phyloP scores from a whole-genome alignment of 345 rosid species.

The Aquilaria sinensis region DNA sequence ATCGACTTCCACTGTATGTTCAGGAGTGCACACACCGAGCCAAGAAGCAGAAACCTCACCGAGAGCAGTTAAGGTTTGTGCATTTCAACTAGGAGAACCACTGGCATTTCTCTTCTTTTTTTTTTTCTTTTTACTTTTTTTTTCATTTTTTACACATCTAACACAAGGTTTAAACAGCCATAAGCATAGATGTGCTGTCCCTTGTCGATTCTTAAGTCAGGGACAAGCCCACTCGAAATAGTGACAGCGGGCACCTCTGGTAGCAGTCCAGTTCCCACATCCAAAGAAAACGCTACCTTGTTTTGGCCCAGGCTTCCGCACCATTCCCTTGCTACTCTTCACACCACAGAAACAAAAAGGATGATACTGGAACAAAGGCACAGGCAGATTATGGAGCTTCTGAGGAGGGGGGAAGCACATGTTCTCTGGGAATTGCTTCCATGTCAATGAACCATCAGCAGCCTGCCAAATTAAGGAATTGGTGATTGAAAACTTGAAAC shows the following conservation, averaged over 20 bases:
- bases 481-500: constrained; percentile 41
- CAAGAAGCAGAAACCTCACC: constrained; percentile 12
- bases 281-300: constrained; percentile 46
- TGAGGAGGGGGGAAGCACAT: constrained; percentile 14
- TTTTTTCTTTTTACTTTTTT: background rate
- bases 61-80: constrained; percentile 6
- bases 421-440: constrained; percentile 19
- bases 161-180: constrained; percentile 2
- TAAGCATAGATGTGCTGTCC: constrained; percentile 3
- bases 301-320: constrained; percentile 44
- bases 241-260: constrained; percentile 38
- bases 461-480: constrained; percentile 39
- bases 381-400: constrained; percentile 18
- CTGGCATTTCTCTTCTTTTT: constrained; percentile 5
- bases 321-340: constrained; percentile 39
- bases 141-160: constrained; percentile 3
- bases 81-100: constrained; percentile 17
- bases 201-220: constrained; percentile 8
- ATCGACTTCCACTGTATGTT: background rate
- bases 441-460: constrained; percentile 13
- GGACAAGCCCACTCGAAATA: constrained; percentile 42
- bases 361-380: constrained; percentile 23
- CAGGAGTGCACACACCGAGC: background rate
- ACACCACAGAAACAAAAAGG: constrained; percentile 43
- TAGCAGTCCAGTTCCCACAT: constrained; percentile 46